Evolutionary conservation across 2,329 filamentous ascomycete species (phyloP), one percentile per base, ranked within the genome.

Genomic region (Penicillium concentricum): DNA sequence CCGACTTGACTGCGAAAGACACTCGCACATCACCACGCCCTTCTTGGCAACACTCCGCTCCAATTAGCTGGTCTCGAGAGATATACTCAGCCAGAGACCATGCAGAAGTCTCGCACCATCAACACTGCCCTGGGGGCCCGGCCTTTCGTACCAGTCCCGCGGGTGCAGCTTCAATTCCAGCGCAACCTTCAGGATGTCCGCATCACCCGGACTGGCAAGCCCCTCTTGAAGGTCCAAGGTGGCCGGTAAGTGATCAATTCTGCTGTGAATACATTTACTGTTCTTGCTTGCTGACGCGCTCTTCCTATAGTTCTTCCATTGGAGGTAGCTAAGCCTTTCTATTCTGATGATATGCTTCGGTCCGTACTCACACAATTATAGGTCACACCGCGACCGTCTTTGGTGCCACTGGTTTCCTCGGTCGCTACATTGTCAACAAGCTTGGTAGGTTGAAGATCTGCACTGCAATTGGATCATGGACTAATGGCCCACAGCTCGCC

Each of bases 311-410:
- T 71, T 92, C 89, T 64, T 90, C 90, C 65, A 84, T 95, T 64
- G 91, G 91, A 87, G 91, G 91, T 95, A 86, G 69, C 57, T 51
- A 57, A 57, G 39, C 55, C 56, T 51, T 56, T 47, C 59, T 58
- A 51, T 49, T 66, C 61, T 63, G 56, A 54, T 57, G 61, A 57
- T 15, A 51, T 30, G 38, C 49, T 30, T 53, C 51, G 42, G 50
- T 46, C 59, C 50, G 46, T 60, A 66, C 70, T 67, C 73, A 71
- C 42, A 58, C 51, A 50, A 60, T 66, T 63, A 60, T 77, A 91
- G 93, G 93, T 66, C 92, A 97, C 79, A 97, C 92, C 61, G 93
- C 90, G 60, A 99, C 94, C 57, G 93, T 99, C 69, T 99, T 99
- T 79, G 94, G 94, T 78, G 94, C 94, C 71, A 97, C 92, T 60